These are phyloP conservation scores for Boletus sp. DNA, from an alignment of 768 basidiomycete species.

Conservation along the genomic window DNA sequence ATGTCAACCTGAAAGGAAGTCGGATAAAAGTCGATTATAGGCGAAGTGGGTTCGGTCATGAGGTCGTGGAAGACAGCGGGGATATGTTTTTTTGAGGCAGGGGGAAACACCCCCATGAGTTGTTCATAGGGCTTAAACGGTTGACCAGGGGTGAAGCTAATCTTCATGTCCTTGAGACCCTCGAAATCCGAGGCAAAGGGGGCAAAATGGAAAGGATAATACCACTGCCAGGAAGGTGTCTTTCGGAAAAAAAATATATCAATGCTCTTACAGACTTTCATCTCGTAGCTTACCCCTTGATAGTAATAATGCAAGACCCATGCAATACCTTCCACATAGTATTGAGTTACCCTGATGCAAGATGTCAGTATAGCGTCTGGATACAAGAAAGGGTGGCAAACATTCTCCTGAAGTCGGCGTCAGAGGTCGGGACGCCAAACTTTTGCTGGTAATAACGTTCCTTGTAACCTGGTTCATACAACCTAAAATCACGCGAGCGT, in stretches of 20 bases:
- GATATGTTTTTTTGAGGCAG: conserved; percentile 81
- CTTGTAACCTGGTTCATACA: conserved; percentile 95
- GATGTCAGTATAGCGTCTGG: conserved; percentile 3
- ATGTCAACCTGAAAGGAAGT: conserved; percentile 92
- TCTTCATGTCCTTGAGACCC: conserved; percentile 71
- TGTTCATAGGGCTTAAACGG: conserved; percentile 98
- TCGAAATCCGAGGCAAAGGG: conserved; percentile 96
- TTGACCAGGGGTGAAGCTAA: conserved; percentile 73
- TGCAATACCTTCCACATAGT: conserved; percentile 90
- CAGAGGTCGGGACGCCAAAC: conserved; percentile 73
- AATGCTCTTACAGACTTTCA: conserved; percentile 4
- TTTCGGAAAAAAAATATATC: conserved; percentile 28
- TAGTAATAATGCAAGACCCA: conserved; percentile 99
- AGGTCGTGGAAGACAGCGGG: conserved; percentile 80
- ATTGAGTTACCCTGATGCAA: conserved; percentile 59
- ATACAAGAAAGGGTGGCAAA: conserved; percentile 37
- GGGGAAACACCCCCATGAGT: conserved; percentile 96
- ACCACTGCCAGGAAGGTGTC: conserved; percentile 99
- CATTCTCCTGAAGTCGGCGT: conserved; percentile 70
- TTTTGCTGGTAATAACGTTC: conserved; percentile 95
- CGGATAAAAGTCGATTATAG: conserved; percentile 97
- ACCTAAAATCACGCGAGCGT: conserved; percentile 40
- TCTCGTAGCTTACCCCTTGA: conserved; percentile 71
- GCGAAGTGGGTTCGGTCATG: conserved; percentile 84
- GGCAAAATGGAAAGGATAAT: conserved; percentile 97